Base-by-base conservation (phyloP, 805 yeast species). In the Myxozyma neotropica region DNA sequence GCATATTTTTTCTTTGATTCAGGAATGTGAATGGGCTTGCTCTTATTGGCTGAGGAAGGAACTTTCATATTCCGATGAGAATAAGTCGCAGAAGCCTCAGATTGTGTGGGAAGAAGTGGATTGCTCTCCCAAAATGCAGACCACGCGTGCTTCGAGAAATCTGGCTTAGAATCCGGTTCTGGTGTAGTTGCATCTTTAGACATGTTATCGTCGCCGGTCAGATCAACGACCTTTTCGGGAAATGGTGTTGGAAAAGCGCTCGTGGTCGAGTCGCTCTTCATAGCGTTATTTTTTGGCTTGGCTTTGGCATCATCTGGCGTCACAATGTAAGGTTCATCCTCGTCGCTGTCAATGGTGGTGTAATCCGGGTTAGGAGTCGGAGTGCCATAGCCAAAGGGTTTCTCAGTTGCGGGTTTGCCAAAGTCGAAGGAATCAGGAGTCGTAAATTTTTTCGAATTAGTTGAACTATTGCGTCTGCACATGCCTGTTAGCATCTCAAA, bases 171-270 rank as follows among this genome's bases (percentile, higher is more conserved):
- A 3, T 21, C 12, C 15, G 44, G 13, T 10, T 24, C n/a, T 36
- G 42, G 1, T 36, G 38, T 38, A 10, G 26, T 24, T 10, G 8
- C 17, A 19, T 12, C 29, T 4, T 48, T 23, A 2, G 35, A 12
- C 23, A 29, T 13, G 19, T 36, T 27, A 6, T 38, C 42, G 40
- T 21, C 47, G 12, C 33, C 47, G 12, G 58, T 49, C n/a, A 58
- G 17, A 47, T 31, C 54, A 27, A 51, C 46, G 43, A 57, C n/a
- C 29, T 55, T 49, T 19, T 55, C 59, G 10, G 43, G 36, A 44
- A 55, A 55, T 23, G 59, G 59, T 4, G 33, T 35, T 12, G 59
- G 55, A 43, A 55, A 33, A 13, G 50, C 54, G 17, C 54, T 39
- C n/a, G 26, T 10, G 26, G 17, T 43, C 8, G 31, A 5, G 43